These are phyloP conservation scores for Neofusicoccum cordaticola DNA, from an alignment of 2,329 filamentous ascomycete genomes.

Conservation along the genomic window DNA sequence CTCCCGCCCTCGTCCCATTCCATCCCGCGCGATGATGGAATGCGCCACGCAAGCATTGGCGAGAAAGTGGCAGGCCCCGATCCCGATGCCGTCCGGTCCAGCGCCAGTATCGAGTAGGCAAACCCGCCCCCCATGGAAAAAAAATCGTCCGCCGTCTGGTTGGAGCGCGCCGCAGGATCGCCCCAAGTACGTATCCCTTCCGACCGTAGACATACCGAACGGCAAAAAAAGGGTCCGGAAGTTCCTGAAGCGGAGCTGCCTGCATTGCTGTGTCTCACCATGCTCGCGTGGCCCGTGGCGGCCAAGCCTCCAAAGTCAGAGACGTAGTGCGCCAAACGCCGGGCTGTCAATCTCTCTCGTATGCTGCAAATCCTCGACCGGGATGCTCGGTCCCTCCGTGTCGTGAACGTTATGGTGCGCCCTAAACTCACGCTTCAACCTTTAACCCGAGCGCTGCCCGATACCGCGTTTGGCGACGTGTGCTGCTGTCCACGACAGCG, in stretches of 20 bases:
- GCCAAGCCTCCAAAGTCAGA: background rate
- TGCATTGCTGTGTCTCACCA: slow-evolving; percentile 11
- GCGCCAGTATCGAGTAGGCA: slow-evolving; percentile 3
- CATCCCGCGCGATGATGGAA: slow-evolving; percentile 14
- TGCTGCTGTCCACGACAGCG: slow-evolving; percentile 3
- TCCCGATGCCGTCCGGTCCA: slow-evolving; percentile 1
- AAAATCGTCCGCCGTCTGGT: background rate
- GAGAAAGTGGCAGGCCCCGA: background rate
- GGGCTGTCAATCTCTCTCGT: slow-evolving; percentile 10
- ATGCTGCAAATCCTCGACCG: slow-evolving; percentile 1
- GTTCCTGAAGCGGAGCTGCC: slow-evolving; percentile 7
- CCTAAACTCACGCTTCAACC: background rate
- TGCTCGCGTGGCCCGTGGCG: slow-evolving; percentile 3
- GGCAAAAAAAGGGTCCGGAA: background rate
- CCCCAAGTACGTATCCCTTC: background rate
- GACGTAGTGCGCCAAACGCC: background rate
- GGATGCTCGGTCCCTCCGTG: slow-evolving; percentile 7
- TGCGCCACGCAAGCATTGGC: slow-evolving; percentile 8
- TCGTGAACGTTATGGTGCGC: slow-evolving; percentile 14
- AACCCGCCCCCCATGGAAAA: background rate
- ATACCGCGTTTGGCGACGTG: background rate
- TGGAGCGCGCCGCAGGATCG: background rate
- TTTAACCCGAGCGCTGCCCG: background rate
- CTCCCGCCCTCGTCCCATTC: background rate
- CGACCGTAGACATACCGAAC: background rate